phyloP scores from a whole-genome alignment of 345 rosid species.

The Mangifera indica region DNA sequence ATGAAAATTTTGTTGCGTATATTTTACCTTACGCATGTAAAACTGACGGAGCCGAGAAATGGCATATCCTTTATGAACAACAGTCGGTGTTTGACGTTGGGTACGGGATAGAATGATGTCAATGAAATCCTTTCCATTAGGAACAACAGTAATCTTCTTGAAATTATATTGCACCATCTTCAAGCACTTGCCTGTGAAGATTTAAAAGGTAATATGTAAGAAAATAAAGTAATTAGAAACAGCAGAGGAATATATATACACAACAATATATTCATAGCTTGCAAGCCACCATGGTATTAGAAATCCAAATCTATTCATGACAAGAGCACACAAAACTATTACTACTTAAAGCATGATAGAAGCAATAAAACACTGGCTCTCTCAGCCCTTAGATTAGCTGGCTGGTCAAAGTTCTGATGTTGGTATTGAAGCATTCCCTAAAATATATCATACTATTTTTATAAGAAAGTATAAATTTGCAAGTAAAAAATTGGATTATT shows the following conservation, averaged over 20 bases:
- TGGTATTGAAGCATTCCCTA: too few species aligned
- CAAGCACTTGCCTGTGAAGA: slow-evolving; percentile 24
- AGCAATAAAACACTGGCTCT: too few species aligned
- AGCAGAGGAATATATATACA: neutral
- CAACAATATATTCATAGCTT: neutral
- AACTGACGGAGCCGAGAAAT: slow-evolving; percentile 62
- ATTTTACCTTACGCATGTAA: slow-evolving; percentile 65
- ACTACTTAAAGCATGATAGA: too few species aligned
- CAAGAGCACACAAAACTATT: too few species aligned
- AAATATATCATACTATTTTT: too few species aligned
- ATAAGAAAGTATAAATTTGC: too few species aligned
- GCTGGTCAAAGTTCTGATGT: too few species aligned
- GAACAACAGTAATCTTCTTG: slow-evolving; percentile 66
- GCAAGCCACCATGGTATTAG: too few species aligned
- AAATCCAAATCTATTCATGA: too few species aligned
- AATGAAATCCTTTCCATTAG: slow-evolving; percentile 69
- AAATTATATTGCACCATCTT: slow-evolving; percentile 74
- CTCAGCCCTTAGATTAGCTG: too few species aligned
- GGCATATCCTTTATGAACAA: slow-evolving; percentile 68
- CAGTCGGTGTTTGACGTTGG: slow-evolving; percentile 78
- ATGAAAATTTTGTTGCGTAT: slow-evolving; percentile 54
- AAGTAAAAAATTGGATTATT: too few species aligned
- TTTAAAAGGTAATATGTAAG: neutral
- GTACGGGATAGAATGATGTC: slow-evolving; percentile 63
- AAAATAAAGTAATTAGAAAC: neutral